Evolutionary conservation across 805 yeast genomes (phyloP).

Genomic region (Lachancea kluyveri): DNA sequence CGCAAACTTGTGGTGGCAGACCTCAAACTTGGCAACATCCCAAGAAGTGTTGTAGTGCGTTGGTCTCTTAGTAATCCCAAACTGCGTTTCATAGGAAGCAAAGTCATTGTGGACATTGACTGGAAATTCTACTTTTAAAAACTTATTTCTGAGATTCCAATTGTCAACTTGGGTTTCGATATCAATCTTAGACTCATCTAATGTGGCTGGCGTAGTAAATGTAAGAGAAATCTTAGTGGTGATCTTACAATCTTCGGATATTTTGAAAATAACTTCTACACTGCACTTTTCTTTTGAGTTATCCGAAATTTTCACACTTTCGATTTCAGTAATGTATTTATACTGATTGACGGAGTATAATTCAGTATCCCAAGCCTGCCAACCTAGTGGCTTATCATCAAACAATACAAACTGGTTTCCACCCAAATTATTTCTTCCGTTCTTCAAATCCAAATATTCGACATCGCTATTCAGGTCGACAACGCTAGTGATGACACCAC

Average conservation of each 20-base stretch:
- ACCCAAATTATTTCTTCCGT: conserved; percentile 50
- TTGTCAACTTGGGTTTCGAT: conserved; percentile 54
- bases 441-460: conserved; percentile 58
- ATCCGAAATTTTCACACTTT: conserved; percentile 31
- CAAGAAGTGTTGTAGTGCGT: conserved; percentile 93
- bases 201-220: conserved; percentile 34
- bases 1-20: conserved; percentile 88
- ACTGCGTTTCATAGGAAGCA: conserved; percentile 91
- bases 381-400: conserved; percentile 85
- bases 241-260: conserved; percentile 53
- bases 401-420: conserved; percentile 80
- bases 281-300: conserved; percentile 52
- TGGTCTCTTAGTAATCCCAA: conserved; percentile 86
- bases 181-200: conserved; percentile 38
- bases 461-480: conserved; percentile 51
- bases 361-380: conserved; percentile 98
- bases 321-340: conserved; percentile 37
- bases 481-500: conserved; percentile 59
- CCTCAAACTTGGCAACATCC: conserved; percentile 97
- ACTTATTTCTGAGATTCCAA: conserved; percentile 86
- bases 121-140: conserved; percentile 92
- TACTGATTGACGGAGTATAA: conserved; percentile 74
- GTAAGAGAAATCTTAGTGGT: conserved; percentile 65
- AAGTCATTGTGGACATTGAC: conserved; percentile 69
- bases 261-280: conserved; percentile 52